These are phyloP conservation scores for Cicer pinnatifidum DNA, from an alignment of 306 rosid species.

Conservation along the genomic window DNA sequence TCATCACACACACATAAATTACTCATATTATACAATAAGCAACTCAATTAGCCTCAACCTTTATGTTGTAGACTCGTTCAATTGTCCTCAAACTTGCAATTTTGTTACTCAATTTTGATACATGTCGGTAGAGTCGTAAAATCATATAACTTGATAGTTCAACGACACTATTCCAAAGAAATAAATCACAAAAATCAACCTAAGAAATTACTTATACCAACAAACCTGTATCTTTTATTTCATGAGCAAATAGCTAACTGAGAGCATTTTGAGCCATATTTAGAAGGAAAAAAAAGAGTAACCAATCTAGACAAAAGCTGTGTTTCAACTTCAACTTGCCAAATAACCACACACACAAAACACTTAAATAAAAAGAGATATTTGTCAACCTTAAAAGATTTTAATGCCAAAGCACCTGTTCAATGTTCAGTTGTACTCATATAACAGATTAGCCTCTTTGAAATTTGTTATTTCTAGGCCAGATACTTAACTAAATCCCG, in stretches of 20 bases:
- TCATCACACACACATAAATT: no score
- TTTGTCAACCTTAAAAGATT: constrained; percentile 23
- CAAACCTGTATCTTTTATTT: constrained; percentile 1
- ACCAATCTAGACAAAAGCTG: constrained; percentile 17
- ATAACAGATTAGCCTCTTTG: constrained; percentile 22
- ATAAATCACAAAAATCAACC: constrained; percentile 8
- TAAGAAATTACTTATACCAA: not conserved
- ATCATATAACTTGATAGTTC: no score
- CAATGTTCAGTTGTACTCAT: constrained; percentile 11
- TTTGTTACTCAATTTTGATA: not conserved
- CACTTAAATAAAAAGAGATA: constrained; percentile 1
- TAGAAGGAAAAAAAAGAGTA: not conserved
- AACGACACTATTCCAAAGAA: not conserved
- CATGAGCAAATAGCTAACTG: not conserved
- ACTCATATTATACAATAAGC: no score
- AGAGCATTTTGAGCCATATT: constrained; percentile 2
- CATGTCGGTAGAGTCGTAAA: no score
- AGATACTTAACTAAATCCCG: not conserved
- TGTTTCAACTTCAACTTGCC: constrained; percentile 24
- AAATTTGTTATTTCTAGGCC: constrained; percentile 18
- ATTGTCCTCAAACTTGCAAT: not conserved
- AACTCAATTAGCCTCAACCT: no score
- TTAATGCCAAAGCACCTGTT: constrained; percentile 26
- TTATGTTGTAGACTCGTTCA: not conserved
- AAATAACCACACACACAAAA: constrained; percentile 20